phyloP scores from a whole-genome alignment of 805 yeast species.

The Suhomyces vadensis region DNA sequence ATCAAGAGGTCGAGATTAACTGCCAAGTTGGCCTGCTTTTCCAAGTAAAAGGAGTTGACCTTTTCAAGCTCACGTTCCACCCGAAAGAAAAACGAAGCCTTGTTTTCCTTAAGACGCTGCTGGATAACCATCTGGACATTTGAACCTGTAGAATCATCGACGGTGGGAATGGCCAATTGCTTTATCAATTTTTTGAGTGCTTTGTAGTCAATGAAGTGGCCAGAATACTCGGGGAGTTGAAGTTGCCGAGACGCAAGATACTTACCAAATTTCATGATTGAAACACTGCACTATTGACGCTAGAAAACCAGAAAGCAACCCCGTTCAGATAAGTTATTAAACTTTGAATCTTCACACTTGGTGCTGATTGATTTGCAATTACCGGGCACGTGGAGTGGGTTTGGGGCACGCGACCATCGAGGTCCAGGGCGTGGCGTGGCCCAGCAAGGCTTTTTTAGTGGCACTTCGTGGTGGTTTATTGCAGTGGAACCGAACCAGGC shows the following conservation, averaged over 20 bases:
- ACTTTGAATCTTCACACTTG: too few species aligned
- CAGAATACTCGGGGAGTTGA: slow-evolving; percentile 92
- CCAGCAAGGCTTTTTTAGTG: too few species aligned
- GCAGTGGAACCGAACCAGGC: too few species aligned
- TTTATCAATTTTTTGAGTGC: slow-evolving; percentile 90
- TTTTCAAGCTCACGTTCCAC: slow-evolving; percentile 94
- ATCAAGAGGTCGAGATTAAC: slow-evolving; percentile 74
- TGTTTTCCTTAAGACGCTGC: slow-evolving; percentile 74
- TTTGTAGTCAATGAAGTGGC: slow-evolving; percentile 92
- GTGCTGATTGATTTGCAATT: slow-evolving; percentile 1
- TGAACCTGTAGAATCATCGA: slow-evolving; percentile 16
- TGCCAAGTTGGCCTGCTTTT: slow-evolving; percentile 85
- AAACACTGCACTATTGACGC: too few species aligned
- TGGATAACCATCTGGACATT: slow-evolving; percentile 31
- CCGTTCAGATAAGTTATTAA: too few species aligned
- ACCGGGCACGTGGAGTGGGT: not conserved
- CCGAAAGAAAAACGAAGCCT: slow-evolving; percentile 84
- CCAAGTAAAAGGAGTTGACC: slow-evolving; percentile 88
- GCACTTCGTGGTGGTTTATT: too few species aligned
- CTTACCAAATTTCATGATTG: slow-evolving; percentile 86
- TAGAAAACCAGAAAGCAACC: too few species aligned
- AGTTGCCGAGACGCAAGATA: slow-evolving; percentile 90
- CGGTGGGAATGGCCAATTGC: slow-evolving; percentile 56
- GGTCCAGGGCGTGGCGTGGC: too few species aligned
- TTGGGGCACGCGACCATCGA: slow-evolving; percentile 1